Conservation (phyloP, 2,329 filamentous ascomycete genomes). For the Pseudopithomyces chartarum region DNA sequence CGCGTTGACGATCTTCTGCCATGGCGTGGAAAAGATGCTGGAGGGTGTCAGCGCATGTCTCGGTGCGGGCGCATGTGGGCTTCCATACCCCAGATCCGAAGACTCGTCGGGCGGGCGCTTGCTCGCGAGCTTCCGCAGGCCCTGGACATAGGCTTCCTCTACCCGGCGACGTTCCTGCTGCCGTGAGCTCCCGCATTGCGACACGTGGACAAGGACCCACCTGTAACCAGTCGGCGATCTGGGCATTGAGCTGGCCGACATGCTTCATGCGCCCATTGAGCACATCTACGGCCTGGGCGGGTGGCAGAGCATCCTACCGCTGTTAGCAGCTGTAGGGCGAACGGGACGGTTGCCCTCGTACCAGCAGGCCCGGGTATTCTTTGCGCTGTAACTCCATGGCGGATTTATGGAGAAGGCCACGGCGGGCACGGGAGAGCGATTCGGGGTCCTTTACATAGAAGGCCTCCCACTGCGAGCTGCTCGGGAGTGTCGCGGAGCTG, state of each 20-base stretch:
- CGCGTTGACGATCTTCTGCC: constrained; percentile 83
- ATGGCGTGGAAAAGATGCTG: constrained; percentile 88
- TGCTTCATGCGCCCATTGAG: constrained; percentile 87
- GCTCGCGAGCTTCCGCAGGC: constrained; percentile 78
- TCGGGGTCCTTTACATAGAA: constrained; percentile 36
- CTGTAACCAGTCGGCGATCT: constrained; percentile 97
- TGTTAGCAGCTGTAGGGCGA: constrained; percentile 34
- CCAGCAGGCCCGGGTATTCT: constrained; percentile 95
- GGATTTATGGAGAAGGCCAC: constrained; percentile 25
- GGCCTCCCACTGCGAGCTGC: constrained; percentile 25
- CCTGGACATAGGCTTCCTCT: constrained; percentile 86
- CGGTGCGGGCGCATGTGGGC: background rate
- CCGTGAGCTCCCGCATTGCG: constrained; percentile 24
- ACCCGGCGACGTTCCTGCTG: constrained; percentile 85
- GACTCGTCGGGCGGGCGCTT: constrained; percentile 75
- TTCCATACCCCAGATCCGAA: constrained; percentile 82
- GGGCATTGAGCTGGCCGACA: constrained; percentile 82
- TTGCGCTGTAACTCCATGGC: constrained; percentile 72
- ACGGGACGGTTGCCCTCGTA: constrained; percentile 55
- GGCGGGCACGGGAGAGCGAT: constrained; percentile 31
- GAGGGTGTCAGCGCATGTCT: constrained; percentile 26
- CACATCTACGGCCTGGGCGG: constrained; percentile 77
- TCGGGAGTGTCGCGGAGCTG: constrained; percentile 36
- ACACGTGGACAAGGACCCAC: constrained; percentile 56
- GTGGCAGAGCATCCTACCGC: constrained; percentile 75